Conservation (phyloP, 2,329 filamentous ascomycete genomes). For the Phialophora chinensis region DNA sequence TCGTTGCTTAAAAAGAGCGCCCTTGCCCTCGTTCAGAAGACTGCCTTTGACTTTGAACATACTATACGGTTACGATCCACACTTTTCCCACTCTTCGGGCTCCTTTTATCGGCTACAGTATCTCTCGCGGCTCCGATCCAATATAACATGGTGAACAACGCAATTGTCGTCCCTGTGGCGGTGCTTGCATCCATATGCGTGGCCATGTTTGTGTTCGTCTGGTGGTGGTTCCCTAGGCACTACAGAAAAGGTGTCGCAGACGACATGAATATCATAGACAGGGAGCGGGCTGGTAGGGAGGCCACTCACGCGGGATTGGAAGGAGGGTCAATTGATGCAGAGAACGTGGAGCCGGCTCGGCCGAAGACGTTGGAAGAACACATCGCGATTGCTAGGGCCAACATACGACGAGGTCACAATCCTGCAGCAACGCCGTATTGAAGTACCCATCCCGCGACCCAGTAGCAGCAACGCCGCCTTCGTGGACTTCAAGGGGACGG, state of each 20-base stretch:
- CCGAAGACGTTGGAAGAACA: slow-evolving; percentile 17
- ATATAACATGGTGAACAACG: slow-evolving; percentile 26
- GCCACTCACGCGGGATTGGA: background rate
- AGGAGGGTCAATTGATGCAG: background rate
- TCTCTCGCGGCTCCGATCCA: background rate
- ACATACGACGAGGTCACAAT: slow-evolving; percentile 15
- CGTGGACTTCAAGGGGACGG: background rate
- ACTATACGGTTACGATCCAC: background rate
- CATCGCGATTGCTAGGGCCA: slow-evolving; percentile 16
- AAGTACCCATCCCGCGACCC: slow-evolving; percentile 5
- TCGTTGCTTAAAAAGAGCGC: slow-evolving; percentile 11
- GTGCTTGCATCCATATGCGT: slow-evolving; percentile 22
- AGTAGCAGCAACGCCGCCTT: background rate
- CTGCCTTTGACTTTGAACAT: background rate
- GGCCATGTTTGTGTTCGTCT: slow-evolving; percentile 31
- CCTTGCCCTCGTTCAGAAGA: background rate
- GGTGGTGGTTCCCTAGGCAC: slow-evolving; percentile 33
- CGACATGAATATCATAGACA: slow-evolving; percentile 39
- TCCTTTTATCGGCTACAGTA: background rate
- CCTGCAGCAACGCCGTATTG: slow-evolving; percentile 12
- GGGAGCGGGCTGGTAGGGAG: slow-evolving; percentile 7
- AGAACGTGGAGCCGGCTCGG: background rate
- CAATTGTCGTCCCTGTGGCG: slow-evolving; percentile 25
- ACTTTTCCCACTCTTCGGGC: background rate
- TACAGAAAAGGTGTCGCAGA: slow-evolving; percentile 34